These are phyloP conservation scores for Persicaria maculosa DNA, from an alignment of 148 eudicot genomes.

Conservation along the genomic window DNA sequence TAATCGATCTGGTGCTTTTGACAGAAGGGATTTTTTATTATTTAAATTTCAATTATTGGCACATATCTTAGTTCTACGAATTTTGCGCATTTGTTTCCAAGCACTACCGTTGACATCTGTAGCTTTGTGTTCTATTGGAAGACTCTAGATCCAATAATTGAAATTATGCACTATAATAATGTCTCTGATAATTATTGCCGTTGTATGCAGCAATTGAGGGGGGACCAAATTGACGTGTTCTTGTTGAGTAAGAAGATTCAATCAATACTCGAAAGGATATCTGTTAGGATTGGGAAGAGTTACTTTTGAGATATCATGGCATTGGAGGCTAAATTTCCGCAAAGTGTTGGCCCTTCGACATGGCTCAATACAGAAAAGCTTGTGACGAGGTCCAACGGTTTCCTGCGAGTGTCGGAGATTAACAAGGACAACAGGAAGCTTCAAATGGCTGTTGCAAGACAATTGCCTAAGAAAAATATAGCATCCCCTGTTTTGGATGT, in stretches of 20 bases:
- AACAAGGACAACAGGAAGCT: conserved; percentile 25
- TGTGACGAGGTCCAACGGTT: conserved; percentile 28
- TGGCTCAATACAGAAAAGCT: conserved; percentile 36
- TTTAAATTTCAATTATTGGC: neutral
- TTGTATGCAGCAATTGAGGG: neutral
- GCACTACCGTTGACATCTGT: conserved; percentile 2
- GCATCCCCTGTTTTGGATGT: conserved; percentile 27
- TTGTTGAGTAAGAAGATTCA: neutral
- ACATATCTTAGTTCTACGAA: neutral
- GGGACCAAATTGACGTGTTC: neutral
- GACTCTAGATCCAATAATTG: neutral
- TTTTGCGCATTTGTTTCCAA: neutral
- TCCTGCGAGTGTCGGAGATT: conserved; percentile 29
- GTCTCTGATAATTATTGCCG: neutral
- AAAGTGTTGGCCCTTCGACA: conserved; percentile 34
- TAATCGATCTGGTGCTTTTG: neutral
- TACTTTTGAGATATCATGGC: conserved; percentile 18
- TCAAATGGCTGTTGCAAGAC: conserved; percentile 23
- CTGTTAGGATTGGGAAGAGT: conserved; percentile 4
- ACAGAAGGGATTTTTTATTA: neutral
- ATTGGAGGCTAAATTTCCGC: conserved; percentile 48
- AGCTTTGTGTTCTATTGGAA: neutral
- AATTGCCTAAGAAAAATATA: conserved; percentile 23
- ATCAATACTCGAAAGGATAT: neutral
- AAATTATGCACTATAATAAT: neutral